Base-by-base conservation (phyloP, 2,329 filamentous ascomycete genomes). In the Grosmannia penicillata region DNA sequence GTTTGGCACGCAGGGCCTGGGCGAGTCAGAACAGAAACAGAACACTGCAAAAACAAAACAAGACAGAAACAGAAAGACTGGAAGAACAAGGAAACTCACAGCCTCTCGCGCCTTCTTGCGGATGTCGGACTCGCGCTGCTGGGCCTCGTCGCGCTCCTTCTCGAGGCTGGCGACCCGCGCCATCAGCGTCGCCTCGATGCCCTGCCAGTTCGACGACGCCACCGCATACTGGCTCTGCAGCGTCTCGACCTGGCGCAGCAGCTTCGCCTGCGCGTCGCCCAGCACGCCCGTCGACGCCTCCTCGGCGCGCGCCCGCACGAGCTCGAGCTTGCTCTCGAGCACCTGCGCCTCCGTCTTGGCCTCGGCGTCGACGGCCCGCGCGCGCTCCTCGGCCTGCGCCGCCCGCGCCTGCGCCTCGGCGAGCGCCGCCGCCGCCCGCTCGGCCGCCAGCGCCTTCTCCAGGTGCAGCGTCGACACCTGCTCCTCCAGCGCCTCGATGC, bases 151-250 rank as follows among this genome's bases (percentile, higher is more conserved):
- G 40, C 84, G 75, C 56, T 98, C 93, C 53, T 82, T 91, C 56
- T 98, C 91, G 9, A 96, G 65, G 36, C 66, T 78, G 4, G 78
- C 70, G 10, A 91, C 70, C 41, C 87, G 75, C 18, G 83, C 75
- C 36, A 89, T 71, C 24, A 98, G 61, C 3, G 83, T 93, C 9
- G 82, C 75, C 57, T 98, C 89, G 44, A 98, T 93, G 1, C 86
- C 84, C 53, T 95, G 87, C 91, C 93, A 98, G 50, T 98, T 98
- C 52, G 93, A 85, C 48, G 84, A 91, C 1, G 91, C 91, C 39
- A 93, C 78, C 1, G 86, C 78, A 58, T 98, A 94, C 55, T 98
- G 93, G 7, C 83, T 91, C 57, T 98, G 91, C 27, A 98, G 62
- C 1, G 84, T 95, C 61, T 98, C 91, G 38, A 98, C 82, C 58